These are phyloP conservation scores for Urochloa ruziziensis DNA, from an alignment of 176 grass and related monocot species.

Conservation along the genomic window DNA sequence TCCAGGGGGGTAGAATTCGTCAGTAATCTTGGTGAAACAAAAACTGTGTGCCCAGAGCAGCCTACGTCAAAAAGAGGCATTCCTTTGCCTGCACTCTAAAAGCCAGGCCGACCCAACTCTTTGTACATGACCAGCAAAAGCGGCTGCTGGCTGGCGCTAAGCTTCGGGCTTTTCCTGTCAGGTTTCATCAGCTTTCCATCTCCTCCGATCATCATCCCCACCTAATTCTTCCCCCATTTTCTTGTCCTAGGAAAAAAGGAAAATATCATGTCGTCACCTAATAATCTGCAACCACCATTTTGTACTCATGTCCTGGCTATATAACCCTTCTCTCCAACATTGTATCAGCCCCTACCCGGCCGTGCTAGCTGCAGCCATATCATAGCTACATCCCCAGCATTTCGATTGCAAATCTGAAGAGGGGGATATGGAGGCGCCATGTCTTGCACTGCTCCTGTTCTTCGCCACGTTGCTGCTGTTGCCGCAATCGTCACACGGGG, in stretches of 20 bases:
- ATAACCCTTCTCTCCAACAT: conserved; percentile 5
- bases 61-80: conserved; percentile 17
- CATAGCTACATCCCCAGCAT: background rate
- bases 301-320: background rate
- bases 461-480: conserved; percentile 27
- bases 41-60: background rate
- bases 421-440: conserved; percentile 20
- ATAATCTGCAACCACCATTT: conserved; percentile 36
- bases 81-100: conserved; percentile 86
- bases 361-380: background rate
- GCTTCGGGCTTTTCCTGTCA: background rate
- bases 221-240: conserved; percentile 14
- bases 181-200: background rate
- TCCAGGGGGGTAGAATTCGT: background rate
- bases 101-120: conserved; percentile 70
- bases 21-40: background rate
- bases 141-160: background rate
- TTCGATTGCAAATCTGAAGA: background rate
- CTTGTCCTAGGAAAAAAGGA: background rate
- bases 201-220: conserved; percentile 8
- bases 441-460: conserved; percentile 9
- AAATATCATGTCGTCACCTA: conserved; percentile 52
- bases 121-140: conserved; percentile 43
- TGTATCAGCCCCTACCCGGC: background rate
- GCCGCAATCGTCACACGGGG: conserved; percentile 19